Conservation (phyloP, 768 basidiomycete species). For the Boletus sensibilis region DNA sequence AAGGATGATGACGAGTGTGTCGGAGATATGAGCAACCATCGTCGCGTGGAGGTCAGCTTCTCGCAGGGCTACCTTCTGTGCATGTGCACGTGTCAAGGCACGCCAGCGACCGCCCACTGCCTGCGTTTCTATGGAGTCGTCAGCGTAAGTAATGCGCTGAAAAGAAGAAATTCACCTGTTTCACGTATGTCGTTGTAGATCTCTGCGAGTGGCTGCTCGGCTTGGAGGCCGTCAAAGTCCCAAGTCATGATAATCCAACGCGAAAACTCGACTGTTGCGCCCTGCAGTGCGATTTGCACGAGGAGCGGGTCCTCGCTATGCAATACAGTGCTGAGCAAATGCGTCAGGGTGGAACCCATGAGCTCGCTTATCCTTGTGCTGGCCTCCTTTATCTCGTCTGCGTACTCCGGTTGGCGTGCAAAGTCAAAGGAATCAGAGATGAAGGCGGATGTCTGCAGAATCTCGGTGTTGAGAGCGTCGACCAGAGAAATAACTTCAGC, state of each 20-base stretch:
- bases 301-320: constrained; percentile 39
- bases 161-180: constrained; percentile 34
- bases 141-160: neutral
- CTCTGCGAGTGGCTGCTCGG: constrained; percentile 29
- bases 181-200: constrained; percentile 43
- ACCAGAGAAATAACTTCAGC: constrained; percentile 41
- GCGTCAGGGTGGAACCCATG: constrained; percentile 30
- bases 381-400: constrained; percentile 31
- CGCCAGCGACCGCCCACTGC: constrained; percentile 56
- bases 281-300: constrained; percentile 39
- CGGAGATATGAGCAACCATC: constrained; percentile 45
- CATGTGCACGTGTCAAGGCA: constrained; percentile 49
- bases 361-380: constrained; percentile 30
- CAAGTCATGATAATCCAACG: constrained; percentile 36
- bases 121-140: constrained; percentile 42
- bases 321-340: constrained; percentile 21
- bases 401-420: constrained; percentile 18
- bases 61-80: constrained; percentile 33
- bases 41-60: constrained; percentile 33
- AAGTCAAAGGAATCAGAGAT: constrained; percentile 43
- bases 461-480: constrained; percentile 47
- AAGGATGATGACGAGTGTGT: constrained; percentile 44
- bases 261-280: constrained; percentile 32
- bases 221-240: constrained; percentile 33
- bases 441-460: constrained; percentile 45